Conservation (phyloP, 2,329 filamentous ascomycete species). For the Basipetospora chlamydospora region DNA sequence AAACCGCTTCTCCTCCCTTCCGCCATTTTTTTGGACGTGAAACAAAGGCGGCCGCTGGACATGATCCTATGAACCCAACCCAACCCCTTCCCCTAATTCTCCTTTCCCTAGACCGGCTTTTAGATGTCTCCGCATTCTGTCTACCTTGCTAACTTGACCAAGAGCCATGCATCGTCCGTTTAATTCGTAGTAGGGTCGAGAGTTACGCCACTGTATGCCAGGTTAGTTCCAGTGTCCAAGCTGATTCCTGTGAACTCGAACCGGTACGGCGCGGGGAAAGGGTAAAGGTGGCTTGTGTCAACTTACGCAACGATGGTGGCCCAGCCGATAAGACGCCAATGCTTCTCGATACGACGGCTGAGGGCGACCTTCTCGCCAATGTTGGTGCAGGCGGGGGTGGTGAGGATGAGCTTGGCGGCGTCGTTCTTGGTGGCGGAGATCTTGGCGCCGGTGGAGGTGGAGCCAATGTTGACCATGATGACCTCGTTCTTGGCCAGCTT, state of each 20-base stretch:
- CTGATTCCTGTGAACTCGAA: no score
- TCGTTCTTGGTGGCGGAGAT: constrained; percentile 94
- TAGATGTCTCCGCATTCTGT: background rate
- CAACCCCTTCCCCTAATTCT: background rate
- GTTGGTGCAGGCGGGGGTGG: constrained; percentile 88
- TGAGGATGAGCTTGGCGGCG: constrained; percentile 87
- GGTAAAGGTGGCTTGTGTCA: no score
- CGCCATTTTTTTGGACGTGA: background rate
- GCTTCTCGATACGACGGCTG: constrained; percentile 94
- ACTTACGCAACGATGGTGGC: constrained; percentile 61
- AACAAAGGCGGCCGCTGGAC: no score
- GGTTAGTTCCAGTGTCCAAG: no score
- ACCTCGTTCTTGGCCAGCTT: constrained; percentile 98
- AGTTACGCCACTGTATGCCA: constrained; percentile 33
- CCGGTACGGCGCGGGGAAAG: no score
- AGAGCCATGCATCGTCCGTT: constrained; percentile 7
- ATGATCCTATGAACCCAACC: background rate
- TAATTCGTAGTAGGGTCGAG: constrained; percentile 35
- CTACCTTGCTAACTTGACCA: background rate
- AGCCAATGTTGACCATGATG: constrained; percentile 99
- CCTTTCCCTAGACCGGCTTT: background rate
- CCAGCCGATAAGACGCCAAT: constrained; percentile 93
- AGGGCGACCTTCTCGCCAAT: constrained; percentile 97
- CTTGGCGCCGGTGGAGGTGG: constrained; percentile 93
- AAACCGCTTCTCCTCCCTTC: no score